Evolutionary conservation across 2,329 filamentous ascomycete genomes (phyloP), one percentile per base, ranked within the genome.

Genomic region (Xylaria sp.): DNA sequence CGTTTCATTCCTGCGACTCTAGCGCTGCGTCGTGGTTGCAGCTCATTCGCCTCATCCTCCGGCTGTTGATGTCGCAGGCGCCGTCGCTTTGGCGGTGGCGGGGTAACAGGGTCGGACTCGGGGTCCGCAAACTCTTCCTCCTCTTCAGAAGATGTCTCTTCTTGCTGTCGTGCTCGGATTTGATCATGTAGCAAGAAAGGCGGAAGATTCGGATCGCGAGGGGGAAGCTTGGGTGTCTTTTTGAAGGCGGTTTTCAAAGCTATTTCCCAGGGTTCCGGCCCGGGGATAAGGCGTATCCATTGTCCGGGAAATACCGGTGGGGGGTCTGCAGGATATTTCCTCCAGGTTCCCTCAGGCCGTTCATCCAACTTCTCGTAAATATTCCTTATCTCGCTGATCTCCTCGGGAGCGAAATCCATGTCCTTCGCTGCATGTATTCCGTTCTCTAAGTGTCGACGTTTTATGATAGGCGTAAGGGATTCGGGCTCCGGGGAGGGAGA

Each of bases 1-100:
- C 48, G 48, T 30, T 30, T 53, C 48, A 53, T 53, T n/a, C 48
- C 24, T 21, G 48, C 14, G 24, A 53, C 19, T 30, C 48, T 53
- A 30, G 11, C 24, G 19, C 48, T 53, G 11, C 48, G 48, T 30
- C 48, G 48, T 27, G 12, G 48, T 17, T 14, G 48, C 4, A 24
- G 2, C 3, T 53, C 24, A 8, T n/a, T n/a, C 19, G 19, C 21
- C 17, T 30, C 24, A 17, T 32, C 48, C 9, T 30, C 17, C 24
- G 24, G 48, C 24, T 53, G 24, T 21, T 21, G 21, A 27, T 53
- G 24, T 21, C 12, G 48, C 8, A 53, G 21, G 12, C 21, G 48
- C 24, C 48, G 48, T 53, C 48, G 48, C 24, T 30, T 53, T 30
- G 17, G 48, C 24, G 48, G 48, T 21, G 48, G 48, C 39, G 39